Evolutionary conservation across 768 basidiomycete genomes (phyloP).

Genomic region (Coprinopsis strossmayeri): DNA sequence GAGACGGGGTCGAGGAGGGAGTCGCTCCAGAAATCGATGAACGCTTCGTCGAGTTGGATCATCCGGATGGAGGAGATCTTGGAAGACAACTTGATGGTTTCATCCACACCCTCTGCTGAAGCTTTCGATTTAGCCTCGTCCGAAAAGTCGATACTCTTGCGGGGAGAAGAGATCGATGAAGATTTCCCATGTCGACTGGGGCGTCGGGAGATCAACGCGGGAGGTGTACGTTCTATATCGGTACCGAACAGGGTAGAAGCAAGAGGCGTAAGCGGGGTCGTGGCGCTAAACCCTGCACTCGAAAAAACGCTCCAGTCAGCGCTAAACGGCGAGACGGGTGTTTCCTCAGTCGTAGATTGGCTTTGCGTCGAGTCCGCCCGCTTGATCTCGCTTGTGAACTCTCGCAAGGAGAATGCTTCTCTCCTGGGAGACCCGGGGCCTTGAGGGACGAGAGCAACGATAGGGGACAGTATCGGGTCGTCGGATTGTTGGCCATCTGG

Average conservation of each 20-base stretch:
- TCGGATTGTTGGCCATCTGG: constrained; percentile 33
- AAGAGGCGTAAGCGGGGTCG: constrained; percentile 35
- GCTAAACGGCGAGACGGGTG: constrained; percentile 14
- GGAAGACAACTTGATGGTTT: too few relatives aligned
- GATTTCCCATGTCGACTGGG: constrained; percentile 17
- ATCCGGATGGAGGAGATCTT: constrained; percentile 37
- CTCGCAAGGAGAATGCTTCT: constrained; percentile 25
- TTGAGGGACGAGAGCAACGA: constrained; percentile 23
- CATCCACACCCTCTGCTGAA: constrained; percentile 5
- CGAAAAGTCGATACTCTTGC: constrained; percentile 21
- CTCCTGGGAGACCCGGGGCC: constrained; percentile 21
- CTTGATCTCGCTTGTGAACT: constrained; percentile 7
- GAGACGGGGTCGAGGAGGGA: constrained; percentile 64
- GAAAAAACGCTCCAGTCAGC: constrained; percentile 70
- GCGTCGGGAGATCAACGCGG: constrained; percentile 20
- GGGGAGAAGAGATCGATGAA: constrained; percentile 10
- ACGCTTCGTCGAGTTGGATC: constrained; percentile 71
- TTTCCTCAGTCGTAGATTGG: background rate
- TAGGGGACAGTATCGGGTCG: constrained; percentile 22
- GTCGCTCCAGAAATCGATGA: constrained; percentile 80
- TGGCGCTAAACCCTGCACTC: constrained; percentile 48
- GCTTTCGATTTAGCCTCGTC: background rate
- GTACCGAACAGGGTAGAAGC: constrained; percentile 52
- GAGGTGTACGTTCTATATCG: constrained; percentile 43
- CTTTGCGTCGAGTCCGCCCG: constrained; percentile 1